phyloP scores from a whole-genome alignment of 1,139 yeast genomes.

The Zhuliangozyma blackwelliae region DNA sequence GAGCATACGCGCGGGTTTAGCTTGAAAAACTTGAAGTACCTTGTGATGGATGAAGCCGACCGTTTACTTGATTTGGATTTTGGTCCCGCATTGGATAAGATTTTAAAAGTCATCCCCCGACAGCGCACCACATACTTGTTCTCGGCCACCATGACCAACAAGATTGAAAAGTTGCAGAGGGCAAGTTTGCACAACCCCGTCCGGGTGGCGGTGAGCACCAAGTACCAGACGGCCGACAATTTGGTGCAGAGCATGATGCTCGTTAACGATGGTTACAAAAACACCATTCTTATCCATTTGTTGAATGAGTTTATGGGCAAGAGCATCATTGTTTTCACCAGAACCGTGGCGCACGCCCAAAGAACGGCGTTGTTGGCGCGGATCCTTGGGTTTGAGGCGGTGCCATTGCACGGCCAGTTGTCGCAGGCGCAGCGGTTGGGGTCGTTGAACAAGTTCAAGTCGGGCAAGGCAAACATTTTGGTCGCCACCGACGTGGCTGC shows the following conservation, averaged over 20 bases:
- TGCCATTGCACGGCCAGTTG: constrained; percentile 92
- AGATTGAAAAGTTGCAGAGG: constrained; percentile 89
- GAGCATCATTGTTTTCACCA: constrained; percentile 81
- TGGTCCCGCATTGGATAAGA: constrained; percentile 89
- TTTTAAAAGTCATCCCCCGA: constrained; percentile 78
- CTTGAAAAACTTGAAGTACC: constrained; percentile 69
- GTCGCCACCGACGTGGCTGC: constrained; percentile 99
- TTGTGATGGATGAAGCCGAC: constrained; percentile 98
- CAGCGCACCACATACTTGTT: constrained; percentile 83
- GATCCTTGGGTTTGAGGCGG: constrained; percentile 79
- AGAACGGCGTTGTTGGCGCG: constrained; percentile 80
- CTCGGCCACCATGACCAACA: constrained; percentile 95
- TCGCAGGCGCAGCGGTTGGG: constrained; percentile 91
- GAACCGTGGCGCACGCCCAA: constrained; percentile 95
- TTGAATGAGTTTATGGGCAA: constrained; percentile 84
- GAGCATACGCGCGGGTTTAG: constrained; percentile 93
- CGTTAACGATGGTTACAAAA: constrained; percentile 88
- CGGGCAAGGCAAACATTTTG: constrained; percentile 75
- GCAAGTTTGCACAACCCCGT: constrained; percentile 91
- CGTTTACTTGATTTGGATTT: constrained; percentile 93
- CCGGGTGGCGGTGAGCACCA: constrained; percentile 81
- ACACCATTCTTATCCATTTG: constrained; percentile 77
- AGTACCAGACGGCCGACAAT: constrained; percentile 91
- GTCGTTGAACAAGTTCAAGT: constrained; percentile 85
- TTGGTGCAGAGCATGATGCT: constrained; percentile 85